Evolutionary conservation across 2,329 filamentous ascomycete species (phyloP).

Genomic region (Paraconiothyrium brasiliense): DNA sequence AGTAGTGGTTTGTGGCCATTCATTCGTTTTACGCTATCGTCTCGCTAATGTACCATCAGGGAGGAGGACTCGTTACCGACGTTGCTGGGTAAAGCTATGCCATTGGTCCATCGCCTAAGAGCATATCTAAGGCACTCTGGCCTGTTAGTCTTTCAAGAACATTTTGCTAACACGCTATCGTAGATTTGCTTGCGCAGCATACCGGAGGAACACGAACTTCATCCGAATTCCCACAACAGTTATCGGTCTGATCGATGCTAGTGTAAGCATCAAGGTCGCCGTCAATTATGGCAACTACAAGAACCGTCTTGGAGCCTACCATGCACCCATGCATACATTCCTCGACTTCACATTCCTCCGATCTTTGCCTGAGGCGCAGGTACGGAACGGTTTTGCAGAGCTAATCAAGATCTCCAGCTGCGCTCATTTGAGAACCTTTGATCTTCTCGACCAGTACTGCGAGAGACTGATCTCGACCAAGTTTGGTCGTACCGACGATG

Average conservation of each 20-base stretch:
- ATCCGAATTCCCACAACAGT: slow-evolving; percentile 79
- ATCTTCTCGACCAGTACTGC: slow-evolving; percentile 74
- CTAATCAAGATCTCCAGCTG: slow-evolving; percentile 80
- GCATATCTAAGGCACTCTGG: slow-evolving; percentile 61
- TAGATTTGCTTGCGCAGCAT: slow-evolving; percentile 70
- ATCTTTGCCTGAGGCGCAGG: slow-evolving; percentile 72
- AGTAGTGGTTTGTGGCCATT: slow-evolving; percentile 40
- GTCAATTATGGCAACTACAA: slow-evolving; percentile 82
- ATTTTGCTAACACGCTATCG: slow-evolving; percentile 30
- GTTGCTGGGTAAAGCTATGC: slow-evolving; percentile 70
- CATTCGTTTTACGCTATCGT: not conserved
- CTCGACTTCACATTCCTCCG: slow-evolving; percentile 78
- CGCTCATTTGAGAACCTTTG: slow-evolving; percentile 71
- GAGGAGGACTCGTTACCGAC: slow-evolving; percentile 76
- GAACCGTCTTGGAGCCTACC: slow-evolving; percentile 77
- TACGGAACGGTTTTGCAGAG: slow-evolving; percentile 78
- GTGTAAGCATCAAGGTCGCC: slow-evolving; percentile 80
- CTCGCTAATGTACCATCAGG: slow-evolving; percentile 36
- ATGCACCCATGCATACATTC: slow-evolving; percentile 76
- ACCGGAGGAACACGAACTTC: slow-evolving; percentile 77
- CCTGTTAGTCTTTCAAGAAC: slow-evolving; percentile 39
- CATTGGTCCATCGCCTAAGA: slow-evolving; percentile 51
- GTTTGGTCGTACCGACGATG: slow-evolving; percentile 70
- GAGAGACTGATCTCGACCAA: slow-evolving; percentile 72
- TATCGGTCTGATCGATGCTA: slow-evolving; percentile 78